Conservation (phyloP, 805 yeast genomes). For the Phaffomyces thermotolerans region DNA sequence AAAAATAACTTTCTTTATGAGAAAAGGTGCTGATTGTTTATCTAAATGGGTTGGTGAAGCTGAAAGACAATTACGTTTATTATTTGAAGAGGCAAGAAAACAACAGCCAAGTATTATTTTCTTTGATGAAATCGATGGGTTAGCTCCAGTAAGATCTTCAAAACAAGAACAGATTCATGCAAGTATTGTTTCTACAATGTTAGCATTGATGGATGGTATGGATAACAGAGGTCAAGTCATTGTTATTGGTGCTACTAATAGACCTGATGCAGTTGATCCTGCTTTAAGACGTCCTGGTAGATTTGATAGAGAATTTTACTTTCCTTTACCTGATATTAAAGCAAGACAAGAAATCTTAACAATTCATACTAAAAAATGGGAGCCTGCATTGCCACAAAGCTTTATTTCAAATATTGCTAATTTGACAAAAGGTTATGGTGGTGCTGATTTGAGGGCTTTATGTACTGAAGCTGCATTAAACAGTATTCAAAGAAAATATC, state of each 20-base stretch:
- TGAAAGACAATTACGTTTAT: conserved; percentile 81
- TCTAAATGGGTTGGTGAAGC: conserved; percentile 99
- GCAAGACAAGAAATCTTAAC: conserved; percentile 73
- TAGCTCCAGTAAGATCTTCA: conserved; percentile 96
- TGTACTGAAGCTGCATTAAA: conserved; percentile 94
- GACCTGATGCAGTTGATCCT: conserved; percentile 98
- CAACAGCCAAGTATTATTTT: conserved; percentile 95
- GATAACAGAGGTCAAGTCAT: conserved; percentile 97
- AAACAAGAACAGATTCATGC: conserved; percentile 99
- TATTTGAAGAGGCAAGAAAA: conserved; percentile 93
- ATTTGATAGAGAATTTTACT: conserved; percentile 93
- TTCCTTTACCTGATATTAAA: conserved; percentile 80
- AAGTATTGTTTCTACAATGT: conserved; percentile 86
- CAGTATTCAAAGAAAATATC: conserved; percentile 85
- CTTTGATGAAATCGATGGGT: conserved; percentile 96
- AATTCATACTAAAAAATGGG: conserved; percentile 89
- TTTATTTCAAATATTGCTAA: conserved; percentile 65
- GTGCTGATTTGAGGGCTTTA: conserved; percentile 90
- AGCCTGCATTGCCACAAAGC: conserved; percentile 52
- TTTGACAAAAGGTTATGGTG: conserved; percentile 93
- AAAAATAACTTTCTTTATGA: conserved; percentile 93
- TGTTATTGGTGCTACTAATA: conserved; percentile 95
- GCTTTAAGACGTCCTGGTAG: conserved; percentile 96
- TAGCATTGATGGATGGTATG: conserved; percentile 99
- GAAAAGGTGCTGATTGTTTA: conserved; percentile 95